These are phyloP conservation scores for Castanopsis chinensis DNA, from an alignment of 306 rosid genomes.

Conservation along the genomic window DNA sequence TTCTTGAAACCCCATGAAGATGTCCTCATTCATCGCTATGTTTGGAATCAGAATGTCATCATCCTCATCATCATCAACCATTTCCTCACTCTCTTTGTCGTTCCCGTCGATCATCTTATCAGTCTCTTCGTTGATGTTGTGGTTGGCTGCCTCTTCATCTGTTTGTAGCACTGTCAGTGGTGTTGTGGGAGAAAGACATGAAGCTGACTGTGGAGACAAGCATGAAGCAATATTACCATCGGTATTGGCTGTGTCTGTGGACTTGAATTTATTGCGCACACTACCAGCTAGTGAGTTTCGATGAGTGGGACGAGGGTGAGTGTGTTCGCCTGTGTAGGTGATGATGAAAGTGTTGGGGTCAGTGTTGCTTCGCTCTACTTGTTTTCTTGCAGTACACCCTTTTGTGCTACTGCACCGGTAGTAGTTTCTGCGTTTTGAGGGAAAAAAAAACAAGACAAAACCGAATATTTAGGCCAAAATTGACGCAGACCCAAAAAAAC, in stretches of 20 bases:
- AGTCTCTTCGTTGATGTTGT: background rate
- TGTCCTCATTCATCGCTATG: conserved; percentile 32
- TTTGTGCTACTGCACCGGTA: conserved; percentile 79
- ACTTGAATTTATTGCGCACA: conserved; percentile 36
- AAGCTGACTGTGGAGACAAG: conserved; percentile 14
- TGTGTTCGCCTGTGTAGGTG: conserved; percentile 74
- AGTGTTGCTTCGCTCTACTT: conserved; percentile 60
- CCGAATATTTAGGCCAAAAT: background rate
- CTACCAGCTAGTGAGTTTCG: conserved; percentile 68
- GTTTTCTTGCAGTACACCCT: conserved; percentile 72
- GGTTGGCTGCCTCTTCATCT: conserved; percentile 2
- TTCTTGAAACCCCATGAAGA: conserved; percentile 28
- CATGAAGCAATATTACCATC: background rate
- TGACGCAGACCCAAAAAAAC: background rate
- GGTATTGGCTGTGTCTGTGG: background rate
- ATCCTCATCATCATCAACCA: conserved; percentile 2
- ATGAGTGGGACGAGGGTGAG: conserved; percentile 68
- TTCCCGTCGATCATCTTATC: background rate
- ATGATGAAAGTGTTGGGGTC: conserved; percentile 49
- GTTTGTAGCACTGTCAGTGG: conserved; percentile 16
- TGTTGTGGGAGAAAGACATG: conserved; percentile 23
- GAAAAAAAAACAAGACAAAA: too few species aligned
- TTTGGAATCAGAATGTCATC: conserved; percentile 45
- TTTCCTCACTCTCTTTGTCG: background rate
- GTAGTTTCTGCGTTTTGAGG: conserved; percentile 45